Percentiles rank a stretch among this genome's conserved stretches.
phyloP scores from a whole-genome alignment of 805 yeast species.

The Yamadazyma phyllophila region DNA sequence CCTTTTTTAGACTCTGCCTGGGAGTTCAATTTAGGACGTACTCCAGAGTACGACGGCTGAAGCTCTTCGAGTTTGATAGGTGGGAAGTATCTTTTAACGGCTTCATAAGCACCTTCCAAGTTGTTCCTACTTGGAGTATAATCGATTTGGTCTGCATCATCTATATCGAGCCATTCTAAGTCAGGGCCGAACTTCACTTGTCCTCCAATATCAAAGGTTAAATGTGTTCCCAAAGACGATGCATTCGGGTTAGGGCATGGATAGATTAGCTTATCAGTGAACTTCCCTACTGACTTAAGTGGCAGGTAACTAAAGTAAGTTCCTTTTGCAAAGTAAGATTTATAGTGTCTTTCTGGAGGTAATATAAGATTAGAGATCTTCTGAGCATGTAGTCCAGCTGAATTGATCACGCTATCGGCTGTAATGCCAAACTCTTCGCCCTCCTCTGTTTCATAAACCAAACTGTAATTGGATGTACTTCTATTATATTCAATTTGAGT shows the following conservation, averaged over 20 bases:
- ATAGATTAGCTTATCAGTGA: slow-evolving; percentile 48
- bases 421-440: slow-evolving; percentile 29
- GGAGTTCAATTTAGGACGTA: slow-evolving; percentile 71
- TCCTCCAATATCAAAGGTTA: slow-evolving; percentile 81
- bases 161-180: slow-evolving; percentile 66
- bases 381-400: slow-evolving; percentile 80
- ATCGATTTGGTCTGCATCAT: slow-evolving; percentile 35
- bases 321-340: slow-evolving; percentile 77
- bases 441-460: slow-evolving; percentile 25
- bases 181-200: slow-evolving; percentile 86
- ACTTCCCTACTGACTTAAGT: slow-evolving; percentile 39
- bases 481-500: slow-evolving; percentile 30
- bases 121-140: slow-evolving; percentile 49
- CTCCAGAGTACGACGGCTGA: slow-evolving; percentile 73
- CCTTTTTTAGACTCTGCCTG: slow-evolving; percentile 33
- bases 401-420: slow-evolving; percentile 62
- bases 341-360: slow-evolving; percentile 57
- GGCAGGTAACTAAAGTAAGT: slow-evolving; percentile 65
- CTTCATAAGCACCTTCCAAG: slow-evolving; percentile 52
- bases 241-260: slow-evolving; percentile 72
- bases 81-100: slow-evolving; percentile 64
- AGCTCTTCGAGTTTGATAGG: slow-evolving; percentile 49
- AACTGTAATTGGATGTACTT: slow-evolving; percentile 19
- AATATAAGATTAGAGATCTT: slow-evolving; percentile 65
- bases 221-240: slow-evolving; percentile 83